Evolutionary conservation across 1,139 yeast species (phyloP).

Genomic region (Yamadazyma friedrichii): DNA sequence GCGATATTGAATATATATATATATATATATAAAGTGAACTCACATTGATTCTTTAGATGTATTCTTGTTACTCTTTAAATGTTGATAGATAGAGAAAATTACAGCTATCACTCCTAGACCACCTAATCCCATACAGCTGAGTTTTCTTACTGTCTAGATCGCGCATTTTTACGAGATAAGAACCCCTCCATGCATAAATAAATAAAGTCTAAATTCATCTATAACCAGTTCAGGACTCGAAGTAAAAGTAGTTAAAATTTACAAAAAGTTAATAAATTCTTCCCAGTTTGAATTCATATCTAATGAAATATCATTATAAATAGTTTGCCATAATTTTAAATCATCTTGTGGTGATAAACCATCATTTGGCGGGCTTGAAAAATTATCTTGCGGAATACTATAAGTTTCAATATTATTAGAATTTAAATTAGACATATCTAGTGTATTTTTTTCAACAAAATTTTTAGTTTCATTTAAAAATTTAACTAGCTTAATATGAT

Average conservation of each 20-base stretch:
- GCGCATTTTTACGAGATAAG: too few relatives aligned
- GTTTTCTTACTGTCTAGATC: too few relatives aligned
- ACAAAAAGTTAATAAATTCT: constrained; percentile 4
- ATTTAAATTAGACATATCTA: not conserved
- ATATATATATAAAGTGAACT: too few relatives aligned
- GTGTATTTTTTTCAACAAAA: constrained; percentile 3
- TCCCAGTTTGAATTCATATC: constrained; percentile 9
- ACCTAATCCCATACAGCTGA: too few relatives aligned
- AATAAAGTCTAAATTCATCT: too few relatives aligned
- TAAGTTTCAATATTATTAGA: constrained; percentile 5
- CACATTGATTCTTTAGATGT: too few relatives aligned
- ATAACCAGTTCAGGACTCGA: too few relatives aligned
- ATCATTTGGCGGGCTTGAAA: not conserved
- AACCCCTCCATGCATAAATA: too few relatives aligned
- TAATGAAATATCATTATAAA: constrained; percentile 6
- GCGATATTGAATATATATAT: constrained; percentile 2
- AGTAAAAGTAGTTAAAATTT: not conserved
- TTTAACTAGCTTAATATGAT: constrained; percentile 4
- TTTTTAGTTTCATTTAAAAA: constrained; percentile 4
- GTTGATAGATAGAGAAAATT: too few relatives aligned
- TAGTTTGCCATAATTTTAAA: constrained; percentile 6
- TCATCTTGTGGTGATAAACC: constrained; percentile 3
- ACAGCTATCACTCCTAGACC: too few relatives aligned
- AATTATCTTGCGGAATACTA: constrained; percentile 5
- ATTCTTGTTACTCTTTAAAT: too few relatives aligned